Conservation (phyloP, 148 eudicot genomes). For the Spergularia bocconei region DNA sequence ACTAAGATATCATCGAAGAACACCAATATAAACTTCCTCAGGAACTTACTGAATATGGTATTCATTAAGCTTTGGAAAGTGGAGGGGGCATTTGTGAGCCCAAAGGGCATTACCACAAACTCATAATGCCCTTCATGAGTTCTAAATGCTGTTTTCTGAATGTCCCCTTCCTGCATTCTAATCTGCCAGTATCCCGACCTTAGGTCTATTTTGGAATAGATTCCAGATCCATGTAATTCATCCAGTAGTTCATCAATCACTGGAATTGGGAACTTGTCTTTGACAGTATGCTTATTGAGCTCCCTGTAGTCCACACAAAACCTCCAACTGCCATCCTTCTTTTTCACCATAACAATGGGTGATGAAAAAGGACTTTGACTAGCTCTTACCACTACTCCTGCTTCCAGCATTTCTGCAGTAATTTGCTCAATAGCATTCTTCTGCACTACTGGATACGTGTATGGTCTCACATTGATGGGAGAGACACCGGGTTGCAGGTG, state of each 20-base stretch:
- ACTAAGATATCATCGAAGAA: neutral
- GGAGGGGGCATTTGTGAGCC: conserved; percentile 4
- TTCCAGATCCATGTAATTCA: neutral
- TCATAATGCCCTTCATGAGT: neutral
- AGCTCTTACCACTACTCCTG: too few species aligned
- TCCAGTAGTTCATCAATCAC: neutral
- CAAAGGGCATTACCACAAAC: neutral
- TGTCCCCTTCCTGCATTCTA: neutral
- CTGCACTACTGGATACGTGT: neutral
- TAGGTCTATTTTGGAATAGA: neutral
- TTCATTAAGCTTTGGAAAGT: neutral
- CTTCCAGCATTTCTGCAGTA: neutral
- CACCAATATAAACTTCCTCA: neutral
- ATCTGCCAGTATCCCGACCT: neutral
- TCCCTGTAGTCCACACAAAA: too few species aligned
- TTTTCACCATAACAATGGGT: too few species aligned
- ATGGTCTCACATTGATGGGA: neutral
- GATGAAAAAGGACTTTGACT: too few species aligned
- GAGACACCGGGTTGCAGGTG: neutral
- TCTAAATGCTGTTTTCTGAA: neutral
- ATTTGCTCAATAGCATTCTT: neutral
- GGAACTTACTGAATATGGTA: neutral
- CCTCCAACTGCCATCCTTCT: too few species aligned
- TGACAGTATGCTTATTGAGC: too few species aligned
- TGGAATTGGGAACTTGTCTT: neutral